Percentiles rank a stretch among this genome's conserved stretches.
These are phyloP conservation scores for Chytriomyces sp. DNA, from an alignment of 192 early-diverging fungal genomes.

Conservation along the genomic window DNA sequence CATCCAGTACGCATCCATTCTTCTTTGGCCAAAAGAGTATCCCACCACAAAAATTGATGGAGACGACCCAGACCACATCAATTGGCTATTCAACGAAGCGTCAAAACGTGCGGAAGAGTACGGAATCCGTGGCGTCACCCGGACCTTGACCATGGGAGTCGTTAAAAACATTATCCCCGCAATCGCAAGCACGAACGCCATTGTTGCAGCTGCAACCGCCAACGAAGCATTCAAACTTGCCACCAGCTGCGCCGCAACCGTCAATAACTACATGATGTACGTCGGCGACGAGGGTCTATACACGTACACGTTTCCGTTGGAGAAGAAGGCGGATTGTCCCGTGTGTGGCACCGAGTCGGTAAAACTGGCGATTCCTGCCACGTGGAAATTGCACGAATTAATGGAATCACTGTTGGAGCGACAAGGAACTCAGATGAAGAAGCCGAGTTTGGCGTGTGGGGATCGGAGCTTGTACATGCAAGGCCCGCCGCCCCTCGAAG, in stretches of 20 bases:
- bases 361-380: slow-evolving; percentile 54
- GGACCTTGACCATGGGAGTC: slow-evolving; percentile 91
- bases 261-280: slow-evolving; percentile 98
- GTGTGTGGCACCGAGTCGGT: slow-evolving; percentile 78
- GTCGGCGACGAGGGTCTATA: slow-evolving; percentile 90
- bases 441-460: slow-evolving; percentile 71
- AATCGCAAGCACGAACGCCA: slow-evolving; percentile 97
- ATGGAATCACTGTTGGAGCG: slow-evolving; percentile 81
- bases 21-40: slow-evolving; percentile 90
- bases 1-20: slow-evolving; percentile 92
- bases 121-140: slow-evolving; percentile 87
- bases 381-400: slow-evolving; percentile 77
- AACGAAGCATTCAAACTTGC: slow-evolving; percentile 94
- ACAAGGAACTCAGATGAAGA: slow-evolving; percentile 81
- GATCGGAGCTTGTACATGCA: slow-evolving; percentile 83
- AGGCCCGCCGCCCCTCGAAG: slow-evolving; percentile 78
- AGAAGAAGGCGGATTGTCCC: slow-evolving; percentile 84
- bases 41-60: slow-evolving; percentile 86
- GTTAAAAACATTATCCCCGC: slow-evolving; percentile 99
- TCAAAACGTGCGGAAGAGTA: slow-evolving; percentile 82
- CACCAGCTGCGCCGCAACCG: slow-evolving; percentile 72
- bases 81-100: slow-evolving; percentile 73
- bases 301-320: slow-evolving; percentile 85
- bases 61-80: slow-evolving; percentile 60
- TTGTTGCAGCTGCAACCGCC: slow-evolving; percentile 92